Evolutionary conservation across 2,329 filamentous ascomycete species (phyloP).

Genomic region (Neofusicoccum cordaticola): DNA sequence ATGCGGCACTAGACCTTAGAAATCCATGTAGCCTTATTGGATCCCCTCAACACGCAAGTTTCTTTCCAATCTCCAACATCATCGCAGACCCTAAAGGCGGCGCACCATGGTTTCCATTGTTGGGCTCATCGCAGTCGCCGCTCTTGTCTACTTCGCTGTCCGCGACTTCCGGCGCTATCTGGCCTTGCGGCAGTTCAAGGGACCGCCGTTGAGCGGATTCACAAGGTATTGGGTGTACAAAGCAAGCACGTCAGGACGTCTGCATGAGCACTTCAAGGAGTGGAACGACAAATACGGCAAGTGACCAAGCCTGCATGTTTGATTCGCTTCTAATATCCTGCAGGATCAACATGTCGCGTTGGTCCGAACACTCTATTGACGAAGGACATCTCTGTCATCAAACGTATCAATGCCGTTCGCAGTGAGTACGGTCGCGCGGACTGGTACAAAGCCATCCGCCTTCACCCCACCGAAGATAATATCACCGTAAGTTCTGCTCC

Average conservation of each 20-base stretch:
- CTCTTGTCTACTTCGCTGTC: slow-evolving; percentile 23
- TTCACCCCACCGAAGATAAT: slow-evolving; percentile 40
- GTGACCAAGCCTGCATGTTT: slow-evolving; percentile 12
- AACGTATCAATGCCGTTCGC: slow-evolving; percentile 42
- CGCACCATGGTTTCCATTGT: neutral
- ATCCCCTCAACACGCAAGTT: neutral
- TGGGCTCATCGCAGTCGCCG: slow-evolving; percentile 9
- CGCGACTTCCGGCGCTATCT: slow-evolving; percentile 30
- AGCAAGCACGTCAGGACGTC: slow-evolving; percentile 35
- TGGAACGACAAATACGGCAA: slow-evolving; percentile 38
- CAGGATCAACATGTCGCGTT: slow-evolving; percentile 32
- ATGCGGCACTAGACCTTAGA: neutral
- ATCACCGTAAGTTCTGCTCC: slow-evolving; percentile 24
- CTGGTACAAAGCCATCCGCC: slow-evolving; percentile 36
- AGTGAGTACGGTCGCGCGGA: slow-evolving; percentile 40
- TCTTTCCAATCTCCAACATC: neutral
- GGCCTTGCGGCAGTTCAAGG: slow-evolving; percentile 34
- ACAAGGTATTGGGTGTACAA: slow-evolving; percentile 38
- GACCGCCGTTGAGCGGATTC: slow-evolving; percentile 38
- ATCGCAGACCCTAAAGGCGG: neutral
- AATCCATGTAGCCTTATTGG: neutral
- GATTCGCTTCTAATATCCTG: neutral
- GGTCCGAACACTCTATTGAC: slow-evolving; percentile 51
- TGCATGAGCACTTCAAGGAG: slow-evolving; percentile 37
- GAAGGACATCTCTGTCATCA: slow-evolving; percentile 46